phyloP scores from a whole-genome alignment of 257 asterid genomes.

The Forsythia suspensa region DNA sequence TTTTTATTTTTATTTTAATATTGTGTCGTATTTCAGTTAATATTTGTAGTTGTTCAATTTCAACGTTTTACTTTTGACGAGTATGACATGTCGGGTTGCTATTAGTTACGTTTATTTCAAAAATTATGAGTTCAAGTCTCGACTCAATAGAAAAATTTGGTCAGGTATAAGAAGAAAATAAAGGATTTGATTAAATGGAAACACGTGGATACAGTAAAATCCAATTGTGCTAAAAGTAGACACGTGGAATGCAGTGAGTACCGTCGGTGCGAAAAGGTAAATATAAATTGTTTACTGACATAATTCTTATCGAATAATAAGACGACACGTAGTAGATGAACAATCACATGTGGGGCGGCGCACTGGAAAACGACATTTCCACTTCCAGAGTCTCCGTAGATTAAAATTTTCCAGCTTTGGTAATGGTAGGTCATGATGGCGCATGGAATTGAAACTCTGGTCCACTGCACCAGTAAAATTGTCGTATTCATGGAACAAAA shows the following conservation, averaged over 20 bases:
- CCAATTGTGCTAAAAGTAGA: background rate
- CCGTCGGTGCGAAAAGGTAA: background rate
- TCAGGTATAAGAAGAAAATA: no score
- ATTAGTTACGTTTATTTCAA: no score
- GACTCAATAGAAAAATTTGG: background rate
- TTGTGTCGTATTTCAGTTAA: no score
- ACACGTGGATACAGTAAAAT: background rate
- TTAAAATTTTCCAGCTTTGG: background rate
- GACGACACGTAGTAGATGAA: conserved; percentile 28
- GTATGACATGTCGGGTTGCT: no score
- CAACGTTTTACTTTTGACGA: no score
- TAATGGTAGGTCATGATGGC: background rate
- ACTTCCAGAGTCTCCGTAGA: background rate
- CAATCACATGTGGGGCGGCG: conserved; percentile 57
- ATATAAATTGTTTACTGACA: background rate
- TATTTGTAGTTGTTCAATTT: no score
- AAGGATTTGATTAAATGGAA: background rate
- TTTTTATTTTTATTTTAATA: no score
- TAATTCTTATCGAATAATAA: background rate
- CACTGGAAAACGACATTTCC: conserved; percentile 38
- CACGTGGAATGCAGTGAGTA: background rate
- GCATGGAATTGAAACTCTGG: background rate
- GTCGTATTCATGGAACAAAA: background rate
- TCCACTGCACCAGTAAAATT: background rate
- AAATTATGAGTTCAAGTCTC: background rate